Percentiles rank a stretch among this genome's conserved stretches.
These are phyloP conservation scores for Allium sativum DNA, from an alignment of 106 monocot genomes.

Conservation along the genomic window DNA sequence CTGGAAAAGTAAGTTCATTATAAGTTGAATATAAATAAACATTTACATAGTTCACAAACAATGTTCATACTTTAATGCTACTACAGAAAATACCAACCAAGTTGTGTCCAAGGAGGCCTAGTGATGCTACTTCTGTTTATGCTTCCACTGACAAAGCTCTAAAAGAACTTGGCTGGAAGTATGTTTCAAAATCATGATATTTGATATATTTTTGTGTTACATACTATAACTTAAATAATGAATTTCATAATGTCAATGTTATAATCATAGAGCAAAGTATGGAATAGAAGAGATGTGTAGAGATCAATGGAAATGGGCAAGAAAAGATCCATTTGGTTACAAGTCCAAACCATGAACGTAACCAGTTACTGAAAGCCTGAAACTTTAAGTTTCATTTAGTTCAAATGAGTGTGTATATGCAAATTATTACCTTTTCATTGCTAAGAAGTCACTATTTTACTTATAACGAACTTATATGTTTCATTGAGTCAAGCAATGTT, in stretches of 20 bases:
- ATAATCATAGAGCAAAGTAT: constrained; percentile 35
- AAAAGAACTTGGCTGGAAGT: neutral
- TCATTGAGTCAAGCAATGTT: too few species aligned
- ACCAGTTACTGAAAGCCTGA: too few species aligned
- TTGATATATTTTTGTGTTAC: too few species aligned
- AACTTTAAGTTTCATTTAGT: too few species aligned
- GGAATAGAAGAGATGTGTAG: constrained; percentile 54
- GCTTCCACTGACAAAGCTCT: neutral
- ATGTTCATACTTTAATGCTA: neutral
- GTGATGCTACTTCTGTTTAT: constrained; percentile 1
- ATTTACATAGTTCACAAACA: too few species aligned
- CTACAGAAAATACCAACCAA: neutral
- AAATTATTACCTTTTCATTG: too few species aligned
- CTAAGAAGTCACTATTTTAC: too few species aligned
- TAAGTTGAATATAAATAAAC: too few species aligned
- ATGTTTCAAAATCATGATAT: neutral
- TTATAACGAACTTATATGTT: too few species aligned
- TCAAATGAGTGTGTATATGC: too few species aligned
- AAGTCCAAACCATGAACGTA: constrained; percentile 3
- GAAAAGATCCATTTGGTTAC: constrained; percentile 44
- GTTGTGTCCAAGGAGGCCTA: neutral
- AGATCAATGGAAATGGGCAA: constrained; percentile 60
- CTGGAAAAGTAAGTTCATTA: constrained; percentile 37
- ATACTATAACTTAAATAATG: neutral
- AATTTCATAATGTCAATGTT: neutral